Conservation (phyloP, 495 filamentous ascomycete species). For the Lasiosphaeris hirsuta region DNA sequence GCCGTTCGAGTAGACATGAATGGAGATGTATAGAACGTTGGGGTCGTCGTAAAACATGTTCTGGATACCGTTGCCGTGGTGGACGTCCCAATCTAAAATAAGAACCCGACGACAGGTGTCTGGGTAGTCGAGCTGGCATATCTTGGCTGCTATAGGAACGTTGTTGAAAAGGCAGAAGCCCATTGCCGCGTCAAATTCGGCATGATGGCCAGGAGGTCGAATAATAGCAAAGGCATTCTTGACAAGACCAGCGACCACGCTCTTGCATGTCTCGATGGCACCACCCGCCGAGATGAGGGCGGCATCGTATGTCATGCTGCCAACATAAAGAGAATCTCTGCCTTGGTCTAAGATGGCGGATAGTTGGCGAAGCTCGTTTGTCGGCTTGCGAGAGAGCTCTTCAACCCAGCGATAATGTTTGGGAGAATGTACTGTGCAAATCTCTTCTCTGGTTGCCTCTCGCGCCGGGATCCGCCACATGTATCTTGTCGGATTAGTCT, state of each 20-base stretch:
- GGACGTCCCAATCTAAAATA: constrained; percentile 92
- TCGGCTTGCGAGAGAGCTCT: constrained; percentile 47
- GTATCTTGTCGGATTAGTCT: constrained; percentile 50
- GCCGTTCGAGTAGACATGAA: constrained; percentile 84
- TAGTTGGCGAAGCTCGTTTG: constrained; percentile 60
- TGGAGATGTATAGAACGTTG: constrained; percentile 91
- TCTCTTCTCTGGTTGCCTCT: constrained; percentile 70
- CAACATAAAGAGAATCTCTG: constrained; percentile 87
- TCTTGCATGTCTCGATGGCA: constrained; percentile 88
- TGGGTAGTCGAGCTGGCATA: constrained; percentile 73
- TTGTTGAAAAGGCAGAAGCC: constrained; percentile 99
- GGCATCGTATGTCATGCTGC: constrained; percentile 73
- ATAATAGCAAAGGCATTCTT: constrained; percentile 96
- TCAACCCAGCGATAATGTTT: constrained; percentile 76
- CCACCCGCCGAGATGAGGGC: constrained; percentile 85
- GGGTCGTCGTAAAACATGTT: constrained; percentile 93
- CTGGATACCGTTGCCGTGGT: constrained; percentile 93
- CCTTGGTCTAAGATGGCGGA: constrained; percentile 56
- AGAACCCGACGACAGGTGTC: constrained; percentile 80
- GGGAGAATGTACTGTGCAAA: constrained; percentile 69
- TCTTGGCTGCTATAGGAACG: constrained; percentile 81
- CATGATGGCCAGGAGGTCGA: constrained; percentile 92
- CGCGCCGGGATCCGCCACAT: constrained; percentile 75
- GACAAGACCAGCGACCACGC: constrained; percentile 71
- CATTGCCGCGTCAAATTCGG: constrained; percentile 76